Conservation (phyloP, 169 alveolate genomes). For the Eimeria maxima region DNA sequence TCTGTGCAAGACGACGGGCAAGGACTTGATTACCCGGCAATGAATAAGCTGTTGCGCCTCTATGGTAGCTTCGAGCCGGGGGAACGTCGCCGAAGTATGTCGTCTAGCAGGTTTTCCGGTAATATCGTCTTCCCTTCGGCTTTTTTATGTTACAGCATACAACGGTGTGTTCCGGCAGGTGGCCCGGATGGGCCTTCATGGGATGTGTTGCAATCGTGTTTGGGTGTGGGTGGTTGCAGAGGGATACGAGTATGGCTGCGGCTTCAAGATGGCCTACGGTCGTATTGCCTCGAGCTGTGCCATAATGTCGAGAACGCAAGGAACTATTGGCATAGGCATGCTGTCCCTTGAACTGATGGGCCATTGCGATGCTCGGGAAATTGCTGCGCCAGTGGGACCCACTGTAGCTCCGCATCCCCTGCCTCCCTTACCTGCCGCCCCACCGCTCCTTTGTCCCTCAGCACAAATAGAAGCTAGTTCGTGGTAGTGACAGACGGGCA, state of each 20-base stretch:
- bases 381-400: slow-evolving; percentile 79
- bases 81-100: slow-evolving; percentile 80
- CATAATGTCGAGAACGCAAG: slow-evolving; percentile 92
- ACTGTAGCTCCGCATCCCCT: not conserved
- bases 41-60: slow-evolving; percentile 80
- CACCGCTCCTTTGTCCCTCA: not conserved
- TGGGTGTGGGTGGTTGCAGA: slow-evolving; percentile 24
- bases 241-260: slow-evolving; percentile 91
- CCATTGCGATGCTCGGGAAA: slow-evolving; percentile 83
- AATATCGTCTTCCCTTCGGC: not conserved
- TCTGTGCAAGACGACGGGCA: slow-evolving; percentile 81
- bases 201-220: not conserved
- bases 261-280: slow-evolving; percentile 94
- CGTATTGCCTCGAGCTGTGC: slow-evolving; percentile 93
- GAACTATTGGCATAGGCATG: slow-evolving; percentile 94
- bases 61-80: slow-evolving; percentile 84
- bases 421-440: not conserved
- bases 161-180: not conserved
- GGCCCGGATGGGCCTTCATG: not conserved
- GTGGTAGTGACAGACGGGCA: not conserved
- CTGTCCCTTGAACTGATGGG: slow-evolving; percentile 90
- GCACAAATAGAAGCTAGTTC: not conserved
- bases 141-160: not conserved
- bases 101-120: not conserved
- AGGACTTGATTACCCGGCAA: slow-evolving; percentile 84